Conservation (phyloP, 176 grass and related monocot species). For the barley (Hordeum vulgare) region DNA sequence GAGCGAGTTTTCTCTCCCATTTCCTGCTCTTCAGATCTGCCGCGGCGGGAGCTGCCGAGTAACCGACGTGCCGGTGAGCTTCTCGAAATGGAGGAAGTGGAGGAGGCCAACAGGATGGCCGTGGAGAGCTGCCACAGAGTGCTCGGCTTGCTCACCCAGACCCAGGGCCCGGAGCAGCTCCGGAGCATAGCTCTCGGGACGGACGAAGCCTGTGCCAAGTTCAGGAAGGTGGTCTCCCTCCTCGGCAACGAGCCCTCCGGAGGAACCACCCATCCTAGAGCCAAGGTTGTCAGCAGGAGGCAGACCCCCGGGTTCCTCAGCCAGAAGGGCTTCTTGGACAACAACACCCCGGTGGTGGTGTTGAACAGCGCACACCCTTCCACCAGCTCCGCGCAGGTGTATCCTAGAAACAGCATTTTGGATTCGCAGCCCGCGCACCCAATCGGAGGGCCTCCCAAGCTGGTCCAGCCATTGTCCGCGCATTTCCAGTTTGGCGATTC, state of each 20-base stretch:
- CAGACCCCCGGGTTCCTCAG: conserved; percentile 19
- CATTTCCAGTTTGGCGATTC: conserved; percentile 37
- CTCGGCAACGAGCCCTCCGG: conserved; percentile 32
- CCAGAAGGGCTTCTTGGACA: conserved; percentile 47
- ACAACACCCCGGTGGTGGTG: background rate
- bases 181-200: conserved; percentile 47
- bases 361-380: conserved; percentile 33
- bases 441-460: conserved; percentile 23
- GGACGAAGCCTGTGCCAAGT: conserved; percentile 57
- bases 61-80: background rate
- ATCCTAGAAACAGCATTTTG: conserved; percentile 27
- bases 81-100: conserved; percentile 52
- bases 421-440: conserved; percentile 12
- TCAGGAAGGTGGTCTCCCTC: conserved; percentile 70
- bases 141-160: conserved; percentile 48
- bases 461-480: conserved; percentile 39
- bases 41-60: background rate
- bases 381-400: conserved; percentile 32
- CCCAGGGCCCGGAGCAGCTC: conserved; percentile 42
- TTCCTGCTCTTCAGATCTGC: conserved; percentile 36
- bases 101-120: conserved; percentile 67
- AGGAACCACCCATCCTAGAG: conserved; percentile 50
- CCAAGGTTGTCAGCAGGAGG: conserved; percentile 33
- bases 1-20: conserved; percentile 1
- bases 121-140: conserved; percentile 76